Evolutionary conservation across 371 early-diverging fungal species (phyloP).

Genomic region (Mycotypha africana): DNA sequence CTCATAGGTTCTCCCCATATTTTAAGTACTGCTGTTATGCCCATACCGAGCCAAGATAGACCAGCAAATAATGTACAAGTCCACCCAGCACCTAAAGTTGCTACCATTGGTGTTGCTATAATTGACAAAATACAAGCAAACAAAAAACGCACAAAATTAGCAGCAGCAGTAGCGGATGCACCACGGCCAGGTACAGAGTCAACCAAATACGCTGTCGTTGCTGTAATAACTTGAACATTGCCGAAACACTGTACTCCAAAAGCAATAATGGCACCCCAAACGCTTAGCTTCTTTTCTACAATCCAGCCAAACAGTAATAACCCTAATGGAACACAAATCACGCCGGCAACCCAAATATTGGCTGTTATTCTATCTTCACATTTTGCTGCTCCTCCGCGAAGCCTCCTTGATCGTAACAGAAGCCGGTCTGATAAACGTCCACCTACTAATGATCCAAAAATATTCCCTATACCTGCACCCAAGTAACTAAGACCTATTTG

Average conservation of each 20-base stretch:
- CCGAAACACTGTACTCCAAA: constrained; percentile 44
- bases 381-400: constrained; percentile 28
- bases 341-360: constrained; percentile 35
- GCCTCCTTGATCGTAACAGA: constrained; percentile 25
- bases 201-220: constrained; percentile 32
- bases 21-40: constrained; percentile 6
- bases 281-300: constrained; percentile 20
- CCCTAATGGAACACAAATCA: constrained; percentile 28
- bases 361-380: constrained; percentile 38
- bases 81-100: constrained; percentile 11
- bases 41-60: constrained; percentile 11
- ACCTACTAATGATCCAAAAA: constrained; percentile 21
- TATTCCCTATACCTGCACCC: constrained; percentile 26
- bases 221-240: constrained; percentile 29
- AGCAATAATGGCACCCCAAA: constrained; percentile 29
- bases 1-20: constrained; percentile 6
- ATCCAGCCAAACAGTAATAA: constrained; percentile 38
- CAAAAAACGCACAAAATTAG: constrained; percentile 31
- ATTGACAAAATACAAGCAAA: constrained; percentile 32
- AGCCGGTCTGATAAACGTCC: constrained; percentile 36
- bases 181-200: constrained; percentile 36
- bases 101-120: constrained; percentile 14
- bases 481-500: constrained; percentile 32
- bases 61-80: constrained; percentile 9
- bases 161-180: constrained; percentile 32